These are phyloP conservation scores for Saussurea involucrata DNA, from an alignment of 129 eudicot genomes.

Conservation along the genomic window DNA sequence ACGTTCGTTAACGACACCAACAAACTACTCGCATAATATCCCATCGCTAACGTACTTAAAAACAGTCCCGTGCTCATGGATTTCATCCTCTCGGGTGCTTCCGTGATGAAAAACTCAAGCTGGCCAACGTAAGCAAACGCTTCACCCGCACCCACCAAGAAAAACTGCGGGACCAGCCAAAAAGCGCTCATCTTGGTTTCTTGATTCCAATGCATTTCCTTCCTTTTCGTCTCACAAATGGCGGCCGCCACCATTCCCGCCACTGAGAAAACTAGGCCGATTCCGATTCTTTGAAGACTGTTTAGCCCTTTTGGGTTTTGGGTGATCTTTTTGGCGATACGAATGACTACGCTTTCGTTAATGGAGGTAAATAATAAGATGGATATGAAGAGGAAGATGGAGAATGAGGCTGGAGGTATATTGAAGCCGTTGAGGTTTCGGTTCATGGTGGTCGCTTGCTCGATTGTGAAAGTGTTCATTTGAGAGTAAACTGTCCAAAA, in stretches of 20 bases:
- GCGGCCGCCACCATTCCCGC: constrained; percentile 70
- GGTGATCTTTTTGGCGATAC: constrained; percentile 57
- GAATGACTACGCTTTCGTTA: constrained; percentile 64
- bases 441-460: constrained; percentile 85
- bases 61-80: constrained; percentile 94
- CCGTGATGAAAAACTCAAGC: constrained; percentile 87
- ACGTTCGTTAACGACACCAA: constrained; percentile 53
- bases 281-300: constrained; percentile 72
- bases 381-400: constrained; percentile 67
- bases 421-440: constrained; percentile 50
- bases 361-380: constrained; percentile 79
- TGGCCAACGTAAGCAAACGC: constrained; percentile 92
- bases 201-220: constrained; percentile 20
- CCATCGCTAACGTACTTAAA: constrained; percentile 68
- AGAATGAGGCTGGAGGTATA: constrained; percentile 80
- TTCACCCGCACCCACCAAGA: constrained; percentile 88
- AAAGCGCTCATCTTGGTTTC: constrained; percentile 41
- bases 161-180: constrained; percentile 89
- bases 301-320: constrained; percentile 50
- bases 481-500: constrained; percentile 95
- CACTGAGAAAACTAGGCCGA: constrained; percentile 60
- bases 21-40: constrained; percentile 74
- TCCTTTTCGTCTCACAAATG: constrained; percentile 49
- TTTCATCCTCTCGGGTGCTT: constrained; percentile 95
- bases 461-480: constrained; percentile 84